phyloP scores from a whole-genome alignment of 1,139 yeast genomes.

The Saccharomycopsis phalli region DNA sequence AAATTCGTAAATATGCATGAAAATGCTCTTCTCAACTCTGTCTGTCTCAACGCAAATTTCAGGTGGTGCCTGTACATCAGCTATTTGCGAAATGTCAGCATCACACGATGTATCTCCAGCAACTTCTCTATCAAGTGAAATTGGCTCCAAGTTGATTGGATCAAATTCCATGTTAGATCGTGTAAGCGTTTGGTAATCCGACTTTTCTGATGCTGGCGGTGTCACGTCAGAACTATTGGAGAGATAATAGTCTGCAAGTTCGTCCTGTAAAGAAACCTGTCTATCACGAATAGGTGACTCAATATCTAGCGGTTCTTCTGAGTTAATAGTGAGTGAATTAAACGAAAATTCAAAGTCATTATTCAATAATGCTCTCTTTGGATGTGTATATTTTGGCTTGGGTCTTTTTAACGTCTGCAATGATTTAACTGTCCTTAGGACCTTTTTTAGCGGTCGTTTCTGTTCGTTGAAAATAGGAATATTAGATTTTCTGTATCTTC shows the following conservation, averaged over 20 bases:
- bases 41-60: too few species aligned
- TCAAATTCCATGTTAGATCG: too few species aligned
- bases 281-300: too few species aligned
- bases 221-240: background rate
- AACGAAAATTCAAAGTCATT: too few species aligned
- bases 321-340: too few species aligned
- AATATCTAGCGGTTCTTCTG: too few species aligned
- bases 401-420: background rate
- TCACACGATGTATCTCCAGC: background rate
- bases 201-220: background rate
- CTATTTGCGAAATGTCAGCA: background rate
- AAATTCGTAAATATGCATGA: slow-evolving; percentile 1
- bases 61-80: too few species aligned
- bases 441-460: background rate
- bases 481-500: background rate
- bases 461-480: slow-evolving; percentile 1
- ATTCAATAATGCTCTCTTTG: too few species aligned
- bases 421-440: background rate
- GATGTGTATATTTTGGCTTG: too few species aligned
- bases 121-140: background rate
- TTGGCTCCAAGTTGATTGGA: background rate
- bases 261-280: background rate
- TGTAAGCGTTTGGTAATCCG: background rate
- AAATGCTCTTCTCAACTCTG: background rate
- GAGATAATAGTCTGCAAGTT: background rate